Conservation (phyloP, 148 eudicot species). For the Vaccinium macrocarpon region DNA sequence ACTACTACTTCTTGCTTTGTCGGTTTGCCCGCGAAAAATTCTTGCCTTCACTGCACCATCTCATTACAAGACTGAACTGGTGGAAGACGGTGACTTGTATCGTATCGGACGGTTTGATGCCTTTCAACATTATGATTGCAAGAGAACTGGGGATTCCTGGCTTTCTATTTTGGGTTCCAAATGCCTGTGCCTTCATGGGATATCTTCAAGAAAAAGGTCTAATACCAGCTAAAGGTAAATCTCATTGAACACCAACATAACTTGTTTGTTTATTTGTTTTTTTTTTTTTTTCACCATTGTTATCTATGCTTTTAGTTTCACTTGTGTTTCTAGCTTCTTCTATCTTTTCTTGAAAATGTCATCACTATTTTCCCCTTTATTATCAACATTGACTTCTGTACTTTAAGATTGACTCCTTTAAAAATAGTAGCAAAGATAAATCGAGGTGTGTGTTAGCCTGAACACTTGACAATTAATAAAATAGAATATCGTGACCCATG, state of each 20-base stretch:
- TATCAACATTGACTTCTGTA: too few relatives aligned
- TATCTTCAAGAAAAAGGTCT: not conserved
- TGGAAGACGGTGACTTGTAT: slow-evolving; percentile 8
- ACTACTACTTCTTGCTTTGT: not conserved
- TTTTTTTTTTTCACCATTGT: not conserved
- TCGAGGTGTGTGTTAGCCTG: too few relatives aligned
- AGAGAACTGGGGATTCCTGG: slow-evolving; percentile 16
- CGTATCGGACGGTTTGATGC: slow-evolving; percentile 11
- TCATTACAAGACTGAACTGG: slow-evolving; percentile 1
- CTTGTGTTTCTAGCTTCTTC: too few relatives aligned
- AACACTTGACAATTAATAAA: too few relatives aligned
- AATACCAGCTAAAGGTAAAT: slow-evolving; percentile 9
- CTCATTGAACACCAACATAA: not conserved
- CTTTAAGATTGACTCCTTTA: too few relatives aligned
- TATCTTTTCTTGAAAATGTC: too few relatives aligned
- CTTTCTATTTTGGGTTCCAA: slow-evolving; percentile 19
- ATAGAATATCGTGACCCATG: too few relatives aligned
- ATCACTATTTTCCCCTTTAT: too few relatives aligned
- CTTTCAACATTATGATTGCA: slow-evolving; percentile 29
- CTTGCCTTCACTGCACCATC: not conserved
- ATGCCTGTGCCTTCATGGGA: slow-evolving; percentile 14
- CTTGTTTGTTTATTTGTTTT: not conserved
- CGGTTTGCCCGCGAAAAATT: slow-evolving; percentile 14
- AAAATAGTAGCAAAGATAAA: too few relatives aligned
- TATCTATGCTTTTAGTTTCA: too few relatives aligned